Base-by-base conservation (phyloP, 768 basidiomycete genomes). In the Boletus rubroflammeus region DNA sequence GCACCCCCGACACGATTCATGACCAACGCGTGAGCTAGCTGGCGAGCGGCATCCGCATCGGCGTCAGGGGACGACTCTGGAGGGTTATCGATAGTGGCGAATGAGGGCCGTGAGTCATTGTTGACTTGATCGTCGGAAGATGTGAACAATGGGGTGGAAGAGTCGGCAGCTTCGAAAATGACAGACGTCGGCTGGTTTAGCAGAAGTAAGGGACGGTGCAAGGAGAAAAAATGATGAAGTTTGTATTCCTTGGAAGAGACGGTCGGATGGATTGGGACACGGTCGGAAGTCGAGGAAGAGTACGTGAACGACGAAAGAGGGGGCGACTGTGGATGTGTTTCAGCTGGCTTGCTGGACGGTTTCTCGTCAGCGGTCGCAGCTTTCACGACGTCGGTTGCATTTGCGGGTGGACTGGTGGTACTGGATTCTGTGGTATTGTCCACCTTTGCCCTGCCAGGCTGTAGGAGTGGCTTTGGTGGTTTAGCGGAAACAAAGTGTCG, bases 191-290 rank as follows among this genome's bases (percentile, higher is more conserved):
- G 83, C 56, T 85, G 80, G 28, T 79, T 73, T 40, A 92, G 76
- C 35, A 88, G 80, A 21, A 92, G 80, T 2, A 93, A 76, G 1
- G 90, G 90, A 13, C 90, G 81, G 62, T 93, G 85, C 31, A 90
- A 74, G 3, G 90, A 82, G 73, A 93, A 93, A 72, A 93, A 93
- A 50, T 88, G 86, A 66, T 92, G 89, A 11, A 91, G 78, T 64
- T 84, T 87, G 70, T 88, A 84, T 60, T 88, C 88, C 57, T 84
- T 82, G 11, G 85, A 66, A 50, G 77, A 81, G 51, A 91, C 62
- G 25, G 78, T 60, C 1, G 84, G 85, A 59, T 89, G 86, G 11
- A 73, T 52, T 42, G 55, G 75, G 60, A 43, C 40, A 26, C 19
- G 50, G 34, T 41, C 47, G 11, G 46, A 36, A 41, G 55, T 19